Evolutionary conservation across 1,284 basidiomycete species (phyloP).

Genomic region (Cronartium quercuum): DNA sequence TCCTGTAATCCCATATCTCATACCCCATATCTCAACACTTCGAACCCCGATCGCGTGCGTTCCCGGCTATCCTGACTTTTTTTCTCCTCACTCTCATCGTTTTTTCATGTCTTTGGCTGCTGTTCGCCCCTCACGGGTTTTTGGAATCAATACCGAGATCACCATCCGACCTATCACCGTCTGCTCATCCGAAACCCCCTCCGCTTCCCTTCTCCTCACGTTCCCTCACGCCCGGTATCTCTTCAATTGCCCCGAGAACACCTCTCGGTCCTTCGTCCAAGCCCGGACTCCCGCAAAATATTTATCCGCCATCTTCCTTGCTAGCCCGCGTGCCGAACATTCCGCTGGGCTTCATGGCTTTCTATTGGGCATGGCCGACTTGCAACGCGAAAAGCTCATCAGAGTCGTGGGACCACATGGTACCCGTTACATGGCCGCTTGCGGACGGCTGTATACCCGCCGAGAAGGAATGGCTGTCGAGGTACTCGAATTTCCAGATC

Average conservation of each 20-base stretch:
- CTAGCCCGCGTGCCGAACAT: slow-evolving; percentile 4
- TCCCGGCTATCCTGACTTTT: no score
- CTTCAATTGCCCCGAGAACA: slow-evolving; percentile 37
- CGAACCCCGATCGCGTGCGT: no score
- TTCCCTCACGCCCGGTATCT: slow-evolving; percentile 34
- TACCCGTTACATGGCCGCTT: slow-evolving; percentile 29
- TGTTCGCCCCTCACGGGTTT: no score
- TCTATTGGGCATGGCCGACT: slow-evolving; percentile 27
- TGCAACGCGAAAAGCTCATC: slow-evolving; percentile 4
- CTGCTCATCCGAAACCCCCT: slow-evolving; percentile 15
- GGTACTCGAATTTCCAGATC: neutral
- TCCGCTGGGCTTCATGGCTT: slow-evolving; percentile 31
- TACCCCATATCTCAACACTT: no score
- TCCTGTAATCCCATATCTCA: no score
- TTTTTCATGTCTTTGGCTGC: no score
- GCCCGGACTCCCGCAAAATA: slow-evolving; percentile 14
- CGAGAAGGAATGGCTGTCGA: slow-evolving; percentile 23
- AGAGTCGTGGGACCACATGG: slow-evolving; percentile 26
- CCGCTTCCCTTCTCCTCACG: slow-evolving; percentile 16
- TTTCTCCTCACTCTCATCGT: no score
- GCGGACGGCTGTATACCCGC: slow-evolving; percentile 29
- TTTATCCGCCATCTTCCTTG: slow-evolving; percentile 19
- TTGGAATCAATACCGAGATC: slow-evolving; percentile 22
- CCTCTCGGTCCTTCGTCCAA: slow-evolving; percentile 29
- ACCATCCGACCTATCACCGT: slow-evolving; percentile 19